Base-by-base conservation (phyloP, 1,139 yeast genomes). In the Yamadazyma epiphylla region DNA sequence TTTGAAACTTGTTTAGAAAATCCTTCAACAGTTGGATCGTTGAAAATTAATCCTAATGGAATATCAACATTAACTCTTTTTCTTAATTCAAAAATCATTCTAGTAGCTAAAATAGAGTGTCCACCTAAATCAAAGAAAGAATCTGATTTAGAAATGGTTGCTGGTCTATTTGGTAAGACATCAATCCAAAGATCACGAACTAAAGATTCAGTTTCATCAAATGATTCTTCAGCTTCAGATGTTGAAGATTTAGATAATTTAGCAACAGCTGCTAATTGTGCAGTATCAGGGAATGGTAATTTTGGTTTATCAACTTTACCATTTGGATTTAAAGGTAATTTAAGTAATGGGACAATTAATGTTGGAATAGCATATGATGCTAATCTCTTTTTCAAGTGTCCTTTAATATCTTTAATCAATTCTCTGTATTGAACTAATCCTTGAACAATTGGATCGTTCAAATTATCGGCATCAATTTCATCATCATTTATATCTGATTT, bases 291-390 rank as follows among this genome's bases (percentile, higher is more conserved):
- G 74, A 85, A 87, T 30, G 96, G 97, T 43, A 91, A 69, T 49
- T 91, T 89, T 22, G 97, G 98, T 62, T 94, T 94, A 60, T 94
- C 99, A 32, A 94, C 88, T 60, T 94, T 94, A 49, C 99, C 99
- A 54, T 94, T 94, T 35, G 99, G 99, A 59, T 94, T 94, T 59
- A 94, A 69, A 13, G 98, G 98, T 52, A 94, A 64, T 51, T 79
- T 80, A 19, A 72, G 70, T 65, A 94, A 69, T 16, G 96, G 97
- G 31, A 94, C 91, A 49, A 91, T 80, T 25, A 91, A 70, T 1
- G 96, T 73, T 29, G 99, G 98, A 31, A 94, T 83, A 11, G 98
- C 95, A 56, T 94, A 94, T 8, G 86, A 71, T 0, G 98, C 96
- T 38, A 94, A 72, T 61, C 95, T 81, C 49, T 82, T 85, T 61